These are phyloP conservation scores for Papiliotrema fonsecae DNA, from an alignment of 1,284 basidiomycete genomes.

Conservation along the genomic window DNA sequence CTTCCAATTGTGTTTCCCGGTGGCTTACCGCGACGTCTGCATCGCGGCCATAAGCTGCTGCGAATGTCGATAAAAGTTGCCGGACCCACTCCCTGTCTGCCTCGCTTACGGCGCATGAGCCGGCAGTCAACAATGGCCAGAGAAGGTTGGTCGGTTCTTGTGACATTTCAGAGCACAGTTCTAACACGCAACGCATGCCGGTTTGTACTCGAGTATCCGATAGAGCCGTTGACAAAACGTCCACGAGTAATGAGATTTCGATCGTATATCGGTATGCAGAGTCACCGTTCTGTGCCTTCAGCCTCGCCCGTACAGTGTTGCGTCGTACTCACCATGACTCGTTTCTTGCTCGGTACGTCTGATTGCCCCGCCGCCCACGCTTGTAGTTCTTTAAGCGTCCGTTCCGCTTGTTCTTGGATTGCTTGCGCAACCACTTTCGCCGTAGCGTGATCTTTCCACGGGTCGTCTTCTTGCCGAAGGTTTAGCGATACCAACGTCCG, in stretches of 20 bases:
- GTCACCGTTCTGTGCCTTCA: slow-evolving; percentile 12
- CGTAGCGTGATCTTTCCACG: not conserved
- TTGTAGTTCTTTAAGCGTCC: slow-evolving; percentile 5
- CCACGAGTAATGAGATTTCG: slow-evolving; percentile 10
- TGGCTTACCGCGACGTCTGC: slow-evolving; percentile 13
- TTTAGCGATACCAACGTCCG: not conserved
- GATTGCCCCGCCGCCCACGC: slow-evolving; percentile 10
- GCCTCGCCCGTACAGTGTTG: no score
- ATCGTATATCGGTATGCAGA: slow-evolving; percentile 17
- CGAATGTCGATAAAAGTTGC: slow-evolving; percentile 8
- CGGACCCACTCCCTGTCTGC: slow-evolving; percentile 10
- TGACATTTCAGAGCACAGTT: slow-evolving; percentile 20
- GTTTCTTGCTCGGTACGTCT: slow-evolving; percentile 4
- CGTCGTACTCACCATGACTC: slow-evolving; percentile 10
- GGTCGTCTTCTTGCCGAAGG: not conserved
- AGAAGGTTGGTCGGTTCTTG: slow-evolving; percentile 16
- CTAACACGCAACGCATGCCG: slow-evolving; percentile 13
- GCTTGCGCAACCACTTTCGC: not conserved
- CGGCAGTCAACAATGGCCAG: slow-evolving; percentile 21
- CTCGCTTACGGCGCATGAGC: slow-evolving; percentile 2
- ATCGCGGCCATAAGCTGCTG: slow-evolving; percentile 13
- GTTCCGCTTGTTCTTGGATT: slow-evolving; percentile 5
- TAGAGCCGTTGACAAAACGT: slow-evolving; percentile 6
- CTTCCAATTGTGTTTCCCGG: not conserved
- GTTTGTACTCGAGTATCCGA: slow-evolving; percentile 6